A percentile compares a stretch with the other conserved stretches of the same genome.
Evolutionary conservation across 2,329 filamentous ascomycete genomes (phyloP).

Genomic region (Ascochyta lentis): DNA sequence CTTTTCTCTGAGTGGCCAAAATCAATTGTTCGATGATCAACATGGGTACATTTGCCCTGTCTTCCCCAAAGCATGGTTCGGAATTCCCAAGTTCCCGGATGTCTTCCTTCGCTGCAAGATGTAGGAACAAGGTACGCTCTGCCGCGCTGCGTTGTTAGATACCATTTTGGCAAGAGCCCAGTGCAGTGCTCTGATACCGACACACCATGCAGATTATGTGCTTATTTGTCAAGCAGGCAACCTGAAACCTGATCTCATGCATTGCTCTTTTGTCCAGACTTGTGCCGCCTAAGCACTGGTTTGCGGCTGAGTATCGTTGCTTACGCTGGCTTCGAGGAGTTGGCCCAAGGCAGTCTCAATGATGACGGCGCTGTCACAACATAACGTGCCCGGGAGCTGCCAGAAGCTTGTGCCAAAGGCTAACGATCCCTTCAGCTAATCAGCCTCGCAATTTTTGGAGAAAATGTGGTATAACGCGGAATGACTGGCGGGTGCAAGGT

Average conservation of each 20-base stretch:
- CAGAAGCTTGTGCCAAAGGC: conserved; percentile 6
- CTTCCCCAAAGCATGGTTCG: conserved; percentile 6
- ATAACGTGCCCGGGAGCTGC: background rate
- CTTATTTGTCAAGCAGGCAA: conserved; percentile 4
- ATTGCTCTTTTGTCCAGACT: background rate
- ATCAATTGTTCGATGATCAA: conserved; percentile 3
- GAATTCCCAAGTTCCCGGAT: conserved; percentile 6
- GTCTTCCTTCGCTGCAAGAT: background rate
- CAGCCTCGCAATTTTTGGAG: conserved; percentile 39
- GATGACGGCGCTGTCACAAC: conserved; percentile 7
- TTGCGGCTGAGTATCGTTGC: conserved; percentile 4
- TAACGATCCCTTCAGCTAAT: conserved; percentile 26
- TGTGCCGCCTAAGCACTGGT: conserved; percentile 3
- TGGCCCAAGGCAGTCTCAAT: conserved; percentile 15
- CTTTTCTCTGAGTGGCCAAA: conserved; percentile 14
- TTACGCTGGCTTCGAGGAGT: conserved; percentile 1
- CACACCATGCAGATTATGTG: background rate
- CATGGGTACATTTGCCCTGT: conserved; percentile 3
- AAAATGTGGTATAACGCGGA: conserved; percentile 16
- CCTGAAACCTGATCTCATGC: background rate
- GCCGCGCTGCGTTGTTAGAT: conserved; percentile 9
- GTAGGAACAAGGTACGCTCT: conserved; percentile 2
- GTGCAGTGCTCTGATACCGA: background rate
- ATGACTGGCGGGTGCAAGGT: conserved; percentile 41
- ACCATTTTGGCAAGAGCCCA: background rate